These are phyloP conservation scores for Polychytrium aggregatum DNA, from an alignment of 192 early-diverging fungal genomes.

Conservation along the genomic window DNA sequence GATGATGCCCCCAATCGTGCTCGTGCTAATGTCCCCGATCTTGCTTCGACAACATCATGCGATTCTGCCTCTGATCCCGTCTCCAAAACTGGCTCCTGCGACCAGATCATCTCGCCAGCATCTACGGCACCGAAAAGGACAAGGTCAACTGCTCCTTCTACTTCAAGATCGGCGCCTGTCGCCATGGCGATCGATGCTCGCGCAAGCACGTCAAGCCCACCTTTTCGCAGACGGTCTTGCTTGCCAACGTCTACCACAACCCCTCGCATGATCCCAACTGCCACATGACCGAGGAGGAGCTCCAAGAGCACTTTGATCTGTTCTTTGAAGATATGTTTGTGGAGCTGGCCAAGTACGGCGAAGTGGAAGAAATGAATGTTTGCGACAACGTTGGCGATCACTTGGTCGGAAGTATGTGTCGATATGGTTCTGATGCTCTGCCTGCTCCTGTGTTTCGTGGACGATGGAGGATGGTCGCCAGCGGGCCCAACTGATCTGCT, in stretches of 20 bases:
- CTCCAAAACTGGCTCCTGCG: too few species aligned
- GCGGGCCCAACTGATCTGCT: too few species aligned
- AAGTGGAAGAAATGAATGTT: slow-evolving; percentile 91
- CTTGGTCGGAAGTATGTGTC: slow-evolving; percentile 65
- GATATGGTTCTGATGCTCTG: background rate
- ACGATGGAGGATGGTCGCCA: too few species aligned
- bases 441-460: background rate
- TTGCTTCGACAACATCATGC: too few species aligned
- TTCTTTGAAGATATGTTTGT: slow-evolving; percentile 96
- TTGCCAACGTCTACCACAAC: slow-evolving; percentile 93
- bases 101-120: slow-evolving; percentile 45
- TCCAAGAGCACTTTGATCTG: slow-evolving; percentile 85
- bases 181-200: slow-evolving; percentile 93
- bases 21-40: too few species aligned
- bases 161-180: slow-evolving; percentile 98
- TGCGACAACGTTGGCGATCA: slow-evolving; percentile 99
- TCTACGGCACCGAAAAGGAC: slow-evolving; percentile 98
- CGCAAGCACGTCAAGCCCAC: slow-evolving; percentile 95
- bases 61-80: too few species aligned
- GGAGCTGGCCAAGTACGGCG: slow-evolving; percentile 92
- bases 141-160: slow-evolving; percentile 99
- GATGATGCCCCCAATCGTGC: too few species aligned
- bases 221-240: slow-evolving; percentile 86
- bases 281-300: slow-evolving; percentile 52
- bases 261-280: slow-evolving; percentile 54